Conservation (phyloP, 495 filamentous ascomycete species). For the Penicillium waksmanii region DNA sequence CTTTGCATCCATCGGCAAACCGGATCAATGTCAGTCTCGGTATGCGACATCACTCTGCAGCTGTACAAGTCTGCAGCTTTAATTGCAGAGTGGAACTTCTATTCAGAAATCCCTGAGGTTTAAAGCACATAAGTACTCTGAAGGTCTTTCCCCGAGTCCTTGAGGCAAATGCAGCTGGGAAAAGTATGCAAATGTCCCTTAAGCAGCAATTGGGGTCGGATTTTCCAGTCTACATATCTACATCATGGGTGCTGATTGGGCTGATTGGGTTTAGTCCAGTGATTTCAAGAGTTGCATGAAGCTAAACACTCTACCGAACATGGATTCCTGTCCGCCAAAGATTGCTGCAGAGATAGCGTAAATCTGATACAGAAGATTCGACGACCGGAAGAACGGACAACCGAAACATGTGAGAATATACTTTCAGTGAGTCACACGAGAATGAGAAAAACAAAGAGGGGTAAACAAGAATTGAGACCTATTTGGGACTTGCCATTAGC, state of each 20-base stretch:
- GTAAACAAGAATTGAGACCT: too few relatives aligned
- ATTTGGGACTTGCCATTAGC: too few relatives aligned
- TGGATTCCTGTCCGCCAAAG: not conserved
- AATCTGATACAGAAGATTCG: conserved; percentile 4
- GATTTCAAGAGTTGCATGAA: not conserved
- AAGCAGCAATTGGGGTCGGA: not conserved
- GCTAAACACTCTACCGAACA: not conserved
- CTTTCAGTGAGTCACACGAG: too few relatives aligned
- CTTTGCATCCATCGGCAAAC: not conserved
- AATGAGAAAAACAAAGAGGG: too few relatives aligned
- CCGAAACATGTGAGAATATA: conserved; percentile 1
- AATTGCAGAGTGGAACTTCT: not conserved
- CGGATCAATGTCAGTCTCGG: not conserved
- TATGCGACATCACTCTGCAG: not conserved
- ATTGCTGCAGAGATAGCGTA: not conserved
- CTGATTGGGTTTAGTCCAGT: not conserved
- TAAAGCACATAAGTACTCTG: not conserved
- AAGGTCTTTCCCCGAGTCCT: not conserved
- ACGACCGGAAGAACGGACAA: not conserved
- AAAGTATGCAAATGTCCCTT: not conserved
- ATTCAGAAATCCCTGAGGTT: not conserved
- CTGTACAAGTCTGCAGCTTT: not conserved
- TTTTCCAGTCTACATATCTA: not conserved
- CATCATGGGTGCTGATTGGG: not conserved
- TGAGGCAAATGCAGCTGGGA: not conserved